phyloP scores from a whole-genome alignment of 257 asterid genomes.

The Apocynum venetum region DNA sequence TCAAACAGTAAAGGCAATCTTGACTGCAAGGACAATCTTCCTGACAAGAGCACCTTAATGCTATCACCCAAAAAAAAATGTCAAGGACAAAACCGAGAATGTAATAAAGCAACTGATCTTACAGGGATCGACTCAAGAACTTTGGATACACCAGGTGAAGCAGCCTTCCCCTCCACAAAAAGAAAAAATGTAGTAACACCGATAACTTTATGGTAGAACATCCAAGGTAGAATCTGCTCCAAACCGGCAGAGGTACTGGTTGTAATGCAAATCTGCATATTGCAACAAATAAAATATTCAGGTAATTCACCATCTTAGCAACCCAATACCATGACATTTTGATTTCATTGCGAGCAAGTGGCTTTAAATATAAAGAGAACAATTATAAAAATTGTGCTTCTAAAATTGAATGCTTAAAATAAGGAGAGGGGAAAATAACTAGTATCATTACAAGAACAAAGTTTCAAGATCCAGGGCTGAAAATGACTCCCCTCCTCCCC shows the following conservation, averaged over 20 bases:
- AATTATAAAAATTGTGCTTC: neutral
- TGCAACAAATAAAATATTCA: neutral
- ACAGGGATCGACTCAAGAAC: constrained; percentile 58
- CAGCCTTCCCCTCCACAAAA: constrained; percentile 58
- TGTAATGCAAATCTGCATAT: constrained; percentile 55
- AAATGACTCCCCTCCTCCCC: neutral
- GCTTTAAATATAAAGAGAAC: constrained; percentile 7
- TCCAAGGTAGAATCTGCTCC: constrained; percentile 72
- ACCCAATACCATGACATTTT: neutral
- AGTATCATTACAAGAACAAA: neutral
- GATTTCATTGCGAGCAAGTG: neutral
- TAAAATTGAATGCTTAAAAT: neutral
- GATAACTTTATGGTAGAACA: constrained; percentile 64
- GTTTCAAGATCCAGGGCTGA: neutral
- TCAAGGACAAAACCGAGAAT: neutral
- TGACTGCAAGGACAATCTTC: neutral
- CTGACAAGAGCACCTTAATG: neutral
- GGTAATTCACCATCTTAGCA: neutral
- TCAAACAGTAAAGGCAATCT: constrained; percentile 1
- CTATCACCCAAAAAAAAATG: neutral
- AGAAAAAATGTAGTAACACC: constrained; percentile 52
- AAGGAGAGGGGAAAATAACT: neutral
- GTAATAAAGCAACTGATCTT: constrained; percentile 21
- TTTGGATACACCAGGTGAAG: constrained; percentile 39
- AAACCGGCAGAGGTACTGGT: constrained; percentile 59